phyloP scores from a whole-genome alignment of 2,329 filamentous ascomycete genomes.

The Penicillium sp. region DNA sequence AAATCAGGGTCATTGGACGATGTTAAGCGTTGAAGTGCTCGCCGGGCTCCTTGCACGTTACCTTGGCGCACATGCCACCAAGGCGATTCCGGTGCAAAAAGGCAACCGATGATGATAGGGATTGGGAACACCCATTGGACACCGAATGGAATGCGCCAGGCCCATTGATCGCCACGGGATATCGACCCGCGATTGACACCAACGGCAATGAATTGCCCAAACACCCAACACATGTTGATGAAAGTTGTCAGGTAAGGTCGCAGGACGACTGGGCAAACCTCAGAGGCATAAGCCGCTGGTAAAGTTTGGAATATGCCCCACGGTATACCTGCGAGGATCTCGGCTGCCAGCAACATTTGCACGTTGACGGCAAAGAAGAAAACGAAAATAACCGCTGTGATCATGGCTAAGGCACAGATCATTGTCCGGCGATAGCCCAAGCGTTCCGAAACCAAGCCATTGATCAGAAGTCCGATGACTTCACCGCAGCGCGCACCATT shows the following conservation, averaged over 20 bases:
- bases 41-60: slow-evolving; percentile 44
- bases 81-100: slow-evolving; percentile 50
- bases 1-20: slow-evolving; percentile 62
- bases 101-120: slow-evolving; percentile 45
- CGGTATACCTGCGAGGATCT: slow-evolving; percentile 51
- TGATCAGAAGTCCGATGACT: slow-evolving; percentile 32
- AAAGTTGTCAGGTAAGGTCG: slow-evolving; percentile 44
- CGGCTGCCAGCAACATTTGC: slow-evolving; percentile 45
- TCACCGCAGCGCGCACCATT: slow-evolving; percentile 25
- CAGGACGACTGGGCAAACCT: slow-evolving; percentile 42
- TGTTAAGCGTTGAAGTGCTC: slow-evolving; percentile 45
- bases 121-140: slow-evolving; percentile 54
- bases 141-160: slow-evolving; percentile 52
- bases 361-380: slow-evolving; percentile 51
- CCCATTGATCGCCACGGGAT: slow-evolving; percentile 46
- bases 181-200: slow-evolving; percentile 49
- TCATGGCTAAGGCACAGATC: slow-evolving; percentile 38
- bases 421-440: slow-evolving; percentile 33
- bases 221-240: slow-evolving; percentile 44
- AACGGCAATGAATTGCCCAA: slow-evolving; percentile 51
- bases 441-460: slow-evolving; percentile 31
- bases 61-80: slow-evolving; percentile 51
- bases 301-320: slow-evolving; percentile 52
- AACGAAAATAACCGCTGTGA: slow-evolving; percentile 48
- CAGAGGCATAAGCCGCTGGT: slow-evolving; percentile 44